Evolutionary conservation across 352 stramenopile species (phyloP), one percentile per base, ranked within the genome.

Genomic region (Globisporangium echinulatum): DNA sequence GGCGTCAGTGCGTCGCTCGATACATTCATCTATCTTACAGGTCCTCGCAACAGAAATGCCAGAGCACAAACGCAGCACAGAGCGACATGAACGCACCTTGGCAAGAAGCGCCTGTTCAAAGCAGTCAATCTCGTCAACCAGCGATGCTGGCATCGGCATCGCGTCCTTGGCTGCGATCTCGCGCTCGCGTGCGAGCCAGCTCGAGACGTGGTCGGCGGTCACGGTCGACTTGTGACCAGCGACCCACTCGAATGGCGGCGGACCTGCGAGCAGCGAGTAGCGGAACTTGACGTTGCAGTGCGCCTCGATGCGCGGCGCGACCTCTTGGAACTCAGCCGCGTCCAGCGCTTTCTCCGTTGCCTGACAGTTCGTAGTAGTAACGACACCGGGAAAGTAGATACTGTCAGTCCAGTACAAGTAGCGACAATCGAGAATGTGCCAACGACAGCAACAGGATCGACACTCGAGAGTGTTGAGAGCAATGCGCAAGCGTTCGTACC

Each of bases 241-340:
- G 47, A 79, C 62, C 56, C 72, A 62, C 38, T 82, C 70, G 48
- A 79, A 82, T 14, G 73, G 68, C 46, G 70, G 54, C 9, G 62
- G 62, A 2, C 70, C 70, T 13, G 70, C 68, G 36, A 75, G 66
- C 3, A 82, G 25, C 53, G 70, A 82, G 64, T 82, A 82, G 54
- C 70, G 70, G 54, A 82, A 74, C 61, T 73, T 77, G 61, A 81
- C 59, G 61, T 74, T 71, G 64, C 72, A 81, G 59, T 62, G 58
- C 6, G 19, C 52, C 46, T 81, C 53, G 49, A 77, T 66, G 48
- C 64, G 53, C 48, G 37, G 47, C 17, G n/a, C n/a, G 6, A 50
- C 5, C 46, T 8, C 6, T 36, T 50, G 15, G n/a, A 36, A 50
- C 46, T 14, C 42, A 11, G 42, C 42, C 10, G 50, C 54, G 48